Evolutionary conservation across 306 rosid genomes (phyloP).

Genomic region (Alnus glutinosa): DNA sequence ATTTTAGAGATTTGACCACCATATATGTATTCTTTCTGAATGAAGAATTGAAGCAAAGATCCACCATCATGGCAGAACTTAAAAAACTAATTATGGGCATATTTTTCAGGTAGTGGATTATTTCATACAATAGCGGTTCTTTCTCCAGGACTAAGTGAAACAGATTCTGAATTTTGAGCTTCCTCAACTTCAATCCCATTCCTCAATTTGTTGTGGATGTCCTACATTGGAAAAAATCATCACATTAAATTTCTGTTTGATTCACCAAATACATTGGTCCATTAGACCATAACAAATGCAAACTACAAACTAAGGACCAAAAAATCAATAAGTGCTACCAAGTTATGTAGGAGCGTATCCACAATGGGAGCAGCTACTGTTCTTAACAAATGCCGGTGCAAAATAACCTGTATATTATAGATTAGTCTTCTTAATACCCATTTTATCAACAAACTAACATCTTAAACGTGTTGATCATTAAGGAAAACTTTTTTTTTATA

Average conservation of each 20-base stretch:
- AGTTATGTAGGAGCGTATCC: slow-evolving; percentile 63
- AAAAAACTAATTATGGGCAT: slow-evolving; percentile 3
- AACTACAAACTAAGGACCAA: slow-evolving; percentile 18
- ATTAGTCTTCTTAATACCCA: slow-evolving; percentile 28
- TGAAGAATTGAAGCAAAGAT: slow-evolving; percentile 23
- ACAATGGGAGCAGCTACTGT: slow-evolving; percentile 71
- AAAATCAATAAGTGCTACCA: slow-evolving; percentile 50
- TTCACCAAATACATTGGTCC: neutral
- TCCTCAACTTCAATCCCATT: slow-evolving; percentile 77
- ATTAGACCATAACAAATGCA: neutral
- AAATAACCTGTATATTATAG: slow-evolving; percentile 67
- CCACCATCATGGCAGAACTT: slow-evolving; percentile 11
- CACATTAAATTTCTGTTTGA: slow-evolving; percentile 18
- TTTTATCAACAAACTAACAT: slow-evolving; percentile 29
- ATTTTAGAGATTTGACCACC: slow-evolving; percentile 23
- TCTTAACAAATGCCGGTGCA: slow-evolving; percentile 95
- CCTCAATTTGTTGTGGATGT: slow-evolving; percentile 76
- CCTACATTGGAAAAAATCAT: slow-evolving; percentile 49
- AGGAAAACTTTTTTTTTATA: neutral
- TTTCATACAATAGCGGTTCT: slow-evolving; percentile 72
- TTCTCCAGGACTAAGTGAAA: slow-evolving; percentile 65
- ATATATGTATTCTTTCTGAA: slow-evolving; percentile 18
- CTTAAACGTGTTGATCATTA: slow-evolving; percentile 23
- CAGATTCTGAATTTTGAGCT: slow-evolving; percentile 53
- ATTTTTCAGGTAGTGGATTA: slow-evolving; percentile 22